phyloP scores from a whole-genome alignment of 2,329 filamentous ascomycete species.

The Aspergillus brunneoviolaceus region DNA sequence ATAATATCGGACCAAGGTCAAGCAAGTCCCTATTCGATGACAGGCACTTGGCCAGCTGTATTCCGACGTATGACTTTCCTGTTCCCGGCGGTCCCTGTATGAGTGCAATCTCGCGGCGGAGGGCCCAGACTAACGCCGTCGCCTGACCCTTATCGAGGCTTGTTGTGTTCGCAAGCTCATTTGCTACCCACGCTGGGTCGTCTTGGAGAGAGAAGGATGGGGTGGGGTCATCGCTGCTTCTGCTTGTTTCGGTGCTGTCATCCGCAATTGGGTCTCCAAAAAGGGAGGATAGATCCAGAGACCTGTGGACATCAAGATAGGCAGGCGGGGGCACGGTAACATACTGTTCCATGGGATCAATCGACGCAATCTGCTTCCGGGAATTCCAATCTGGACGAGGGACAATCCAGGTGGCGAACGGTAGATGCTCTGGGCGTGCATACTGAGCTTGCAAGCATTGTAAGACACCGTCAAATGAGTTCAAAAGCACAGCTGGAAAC shows the following conservation, averaged over 20 bases:
- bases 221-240: not conserved
- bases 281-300: not conserved
- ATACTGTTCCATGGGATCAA: not conserved
- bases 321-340: not conserved
- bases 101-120: conserved; percentile 18
- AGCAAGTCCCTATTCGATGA: conserved; percentile 9
- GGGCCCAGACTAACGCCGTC: conserved; percentile 8
- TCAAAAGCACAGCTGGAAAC: conserved; percentile 14
- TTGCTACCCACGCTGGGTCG: not conserved
- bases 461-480: conserved; percentile 14
- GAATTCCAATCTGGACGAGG: not conserved
- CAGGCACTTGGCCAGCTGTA: conserved; percentile 22
- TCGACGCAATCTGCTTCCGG: no score
- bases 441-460: conserved; percentile 10
- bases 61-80: conserved; percentile 27
- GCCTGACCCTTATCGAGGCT: conserved; percentile 10
- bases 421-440: not conserved
- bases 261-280: not conserved
- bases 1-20: conserved; percentile 4
- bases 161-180: not conserved
- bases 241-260: not conserved
- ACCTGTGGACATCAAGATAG: not conserved
- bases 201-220: not conserved
- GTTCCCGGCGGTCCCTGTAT: conserved; percentile 30
- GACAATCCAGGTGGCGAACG: conserved; percentile 7